These are phyloP conservation scores for Collybia sordida DNA, from an alignment of 768 basidiomycete genomes.

Conservation along the genomic window DNA sequence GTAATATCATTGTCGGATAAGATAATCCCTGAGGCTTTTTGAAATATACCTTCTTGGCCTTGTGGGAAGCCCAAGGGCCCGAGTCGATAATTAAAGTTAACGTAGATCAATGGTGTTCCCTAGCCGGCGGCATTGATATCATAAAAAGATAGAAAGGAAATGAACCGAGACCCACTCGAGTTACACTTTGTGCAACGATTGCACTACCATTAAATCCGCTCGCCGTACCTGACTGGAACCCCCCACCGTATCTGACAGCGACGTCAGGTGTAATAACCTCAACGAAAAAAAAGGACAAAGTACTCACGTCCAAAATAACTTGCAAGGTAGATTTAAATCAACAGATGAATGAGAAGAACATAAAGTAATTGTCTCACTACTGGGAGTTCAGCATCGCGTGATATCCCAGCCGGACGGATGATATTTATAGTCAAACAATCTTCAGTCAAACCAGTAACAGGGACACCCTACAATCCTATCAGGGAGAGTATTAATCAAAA, in stretches of 20 bases:
- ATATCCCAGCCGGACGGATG: constrained; percentile 43
- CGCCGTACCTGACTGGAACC: constrained; percentile 19
- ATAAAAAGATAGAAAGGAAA: not conserved
- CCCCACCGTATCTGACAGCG: constrained; percentile 19
- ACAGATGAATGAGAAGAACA: not conserved
- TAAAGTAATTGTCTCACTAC: constrained; percentile 27
- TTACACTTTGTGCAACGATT: constrained; percentile 23
- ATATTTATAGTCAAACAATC: constrained; percentile 63
- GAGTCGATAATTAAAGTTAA: constrained; percentile 50
- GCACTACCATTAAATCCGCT: constrained; percentile 21
- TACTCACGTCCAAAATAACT: constrained; percentile 41
- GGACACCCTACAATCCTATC: constrained; percentile 20
- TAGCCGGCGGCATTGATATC: constrained; percentile 1
- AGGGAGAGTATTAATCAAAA: not conserved
- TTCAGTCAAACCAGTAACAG: constrained; percentile 42
- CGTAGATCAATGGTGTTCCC: constrained; percentile 46
- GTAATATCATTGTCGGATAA: constrained; percentile 17
- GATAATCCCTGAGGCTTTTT: not conserved
- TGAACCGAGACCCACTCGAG: constrained; percentile 17
- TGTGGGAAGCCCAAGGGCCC: constrained; percentile 47
- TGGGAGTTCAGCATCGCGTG: constrained; percentile 29
- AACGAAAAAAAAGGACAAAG: not conserved
- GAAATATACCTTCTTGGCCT: constrained; percentile 25
- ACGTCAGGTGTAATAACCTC: not conserved
- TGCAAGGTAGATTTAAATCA: not conserved